These are phyloP conservation scores for Pythium sp. DNA, from an alignment of 352 stramenopile species.

Conservation along the genomic window DNA sequence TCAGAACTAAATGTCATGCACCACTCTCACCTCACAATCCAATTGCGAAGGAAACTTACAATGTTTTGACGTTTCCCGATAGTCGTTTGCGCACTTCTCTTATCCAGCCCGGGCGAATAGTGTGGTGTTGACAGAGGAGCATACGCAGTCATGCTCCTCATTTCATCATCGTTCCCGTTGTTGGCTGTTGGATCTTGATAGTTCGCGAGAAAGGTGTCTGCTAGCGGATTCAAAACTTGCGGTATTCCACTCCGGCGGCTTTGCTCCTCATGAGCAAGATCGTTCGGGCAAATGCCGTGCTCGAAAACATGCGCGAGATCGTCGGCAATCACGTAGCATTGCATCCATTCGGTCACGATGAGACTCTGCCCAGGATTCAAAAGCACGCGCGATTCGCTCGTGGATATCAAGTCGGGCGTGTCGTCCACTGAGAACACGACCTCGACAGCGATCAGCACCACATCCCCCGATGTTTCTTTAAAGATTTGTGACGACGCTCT, in stretches of 20 bases:
- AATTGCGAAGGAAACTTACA: background rate
- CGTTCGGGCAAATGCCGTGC: constrained; percentile 50
- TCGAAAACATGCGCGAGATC: constrained; percentile 68
- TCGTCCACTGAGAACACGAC: constrained; percentile 55
- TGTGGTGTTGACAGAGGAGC: constrained; percentile 45
- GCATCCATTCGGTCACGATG: constrained; percentile 73
- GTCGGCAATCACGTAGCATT: constrained; percentile 86
- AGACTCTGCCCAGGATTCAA: constrained; percentile 75
- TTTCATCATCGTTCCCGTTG: constrained; percentile 30
- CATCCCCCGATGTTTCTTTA: constrained; percentile 54
- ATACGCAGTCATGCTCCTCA: constrained; percentile 53
- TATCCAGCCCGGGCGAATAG: constrained; percentile 6
- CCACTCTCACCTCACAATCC: background rate
- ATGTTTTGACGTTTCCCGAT: constrained; percentile 18
- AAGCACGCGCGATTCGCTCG: constrained; percentile 61
- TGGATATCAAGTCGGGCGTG: constrained; percentile 19
- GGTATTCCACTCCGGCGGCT: constrained; percentile 26
- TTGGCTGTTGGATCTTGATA: constrained; percentile 9
- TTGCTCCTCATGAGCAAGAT: constrained; percentile 42
- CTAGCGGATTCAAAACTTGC: constrained; percentile 43
- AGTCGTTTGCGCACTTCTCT: background rate
- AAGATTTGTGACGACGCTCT: constrained; percentile 61
- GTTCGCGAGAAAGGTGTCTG: constrained; percentile 55
- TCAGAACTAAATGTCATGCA: background rate
- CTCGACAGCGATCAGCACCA: constrained; percentile 80